phyloP scores from a whole-genome alignment of 1,284 basidiomycete genomes.

The Rhodotorula mucilaginosa region DNA sequence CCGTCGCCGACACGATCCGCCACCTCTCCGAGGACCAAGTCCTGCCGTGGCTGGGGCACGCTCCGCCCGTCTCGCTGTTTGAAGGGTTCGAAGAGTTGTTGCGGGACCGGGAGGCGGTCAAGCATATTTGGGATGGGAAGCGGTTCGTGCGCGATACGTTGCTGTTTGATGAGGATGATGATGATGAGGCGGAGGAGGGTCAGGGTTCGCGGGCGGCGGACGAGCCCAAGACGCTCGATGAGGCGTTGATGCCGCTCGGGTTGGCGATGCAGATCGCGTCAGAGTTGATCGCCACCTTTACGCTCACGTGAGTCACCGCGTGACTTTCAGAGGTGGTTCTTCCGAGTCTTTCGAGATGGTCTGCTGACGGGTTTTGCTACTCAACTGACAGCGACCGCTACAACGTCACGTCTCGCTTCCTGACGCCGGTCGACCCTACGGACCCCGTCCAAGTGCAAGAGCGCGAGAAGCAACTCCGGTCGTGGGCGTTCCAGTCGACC shows the following conservation, averaged over 20 bases:
- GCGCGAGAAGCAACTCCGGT: conserved; percentile 4
- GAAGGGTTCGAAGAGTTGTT: background rate
- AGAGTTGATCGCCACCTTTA: conserved; percentile 24
- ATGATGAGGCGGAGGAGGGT: background rate
- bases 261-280: conserved; percentile 40
- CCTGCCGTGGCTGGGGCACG: conserved; percentile 24
- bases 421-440: conserved; percentile 3
- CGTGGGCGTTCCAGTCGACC: conserved; percentile 38
- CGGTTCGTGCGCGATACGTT: background rate
- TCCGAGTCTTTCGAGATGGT: too few relatives aligned
- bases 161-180: conserved; percentile 9
- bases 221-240: conserved; percentile 18
- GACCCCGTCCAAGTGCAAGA: conserved; percentile 7
- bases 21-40: conserved; percentile 15
- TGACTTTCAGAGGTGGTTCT: too few relatives aligned
- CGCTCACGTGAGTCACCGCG: conserved; percentile 17
- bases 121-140: conserved; percentile 27
- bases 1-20: conserved; percentile 26
- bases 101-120: background rate
- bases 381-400: conserved; percentile 24
- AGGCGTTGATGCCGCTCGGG: conserved; percentile 16
- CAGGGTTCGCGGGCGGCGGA: too few relatives aligned
- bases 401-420: conserved; percentile 1
- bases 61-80: conserved; percentile 8
- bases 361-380: too few relatives aligned